Conservation (phyloP, 306 rosid genomes). For the Adenanthera pavonina region DNA sequence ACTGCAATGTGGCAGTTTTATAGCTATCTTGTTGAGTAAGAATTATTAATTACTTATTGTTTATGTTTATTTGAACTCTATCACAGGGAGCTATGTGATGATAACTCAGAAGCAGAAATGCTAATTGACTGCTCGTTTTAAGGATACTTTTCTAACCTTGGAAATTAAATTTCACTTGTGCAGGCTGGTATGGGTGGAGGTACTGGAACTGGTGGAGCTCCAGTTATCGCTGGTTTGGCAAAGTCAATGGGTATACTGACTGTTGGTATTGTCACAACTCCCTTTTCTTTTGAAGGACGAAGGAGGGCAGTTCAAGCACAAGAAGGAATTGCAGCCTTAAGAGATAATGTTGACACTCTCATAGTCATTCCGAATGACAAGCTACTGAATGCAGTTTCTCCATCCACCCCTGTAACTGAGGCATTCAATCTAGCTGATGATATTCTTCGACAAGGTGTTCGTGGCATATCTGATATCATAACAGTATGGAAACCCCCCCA, state of each 20-base stretch:
- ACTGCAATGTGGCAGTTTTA: neutral
- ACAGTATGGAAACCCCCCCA: conserved; percentile 52
- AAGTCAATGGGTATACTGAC: conserved; percentile 92
- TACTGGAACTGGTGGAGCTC: conserved; percentile 94
- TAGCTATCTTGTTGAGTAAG: neutral
- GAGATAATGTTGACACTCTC: conserved; percentile 85
- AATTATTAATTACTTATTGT: neutral
- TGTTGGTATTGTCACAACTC: conserved; percentile 88
- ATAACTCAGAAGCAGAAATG: conserved; percentile 4
- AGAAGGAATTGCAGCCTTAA: conserved; percentile 89
- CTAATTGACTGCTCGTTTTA: neutral
- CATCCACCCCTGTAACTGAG: conserved; percentile 86
- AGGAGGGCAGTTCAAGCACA: conserved; percentile 92
- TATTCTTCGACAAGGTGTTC: conserved; percentile 91
- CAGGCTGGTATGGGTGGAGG: conserved; percentile 99
- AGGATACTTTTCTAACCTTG: conserved; percentile 32
- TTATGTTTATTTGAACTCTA: neutral
- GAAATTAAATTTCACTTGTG: conserved; percentile 28
- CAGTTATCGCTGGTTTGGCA: conserved; percentile 80
- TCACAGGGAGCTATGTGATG: neutral
- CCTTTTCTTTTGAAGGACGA: conserved; percentile 88
- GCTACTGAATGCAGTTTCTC: conserved; percentile 85
- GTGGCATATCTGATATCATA: conserved; percentile 89
- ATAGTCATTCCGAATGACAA: conserved; percentile 94
- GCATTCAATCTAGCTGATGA: conserved; percentile 92